Evolutionary conservation across 2,329 filamentous ascomycete genomes (phyloP).

Genomic region (Alternaria solani): DNA sequence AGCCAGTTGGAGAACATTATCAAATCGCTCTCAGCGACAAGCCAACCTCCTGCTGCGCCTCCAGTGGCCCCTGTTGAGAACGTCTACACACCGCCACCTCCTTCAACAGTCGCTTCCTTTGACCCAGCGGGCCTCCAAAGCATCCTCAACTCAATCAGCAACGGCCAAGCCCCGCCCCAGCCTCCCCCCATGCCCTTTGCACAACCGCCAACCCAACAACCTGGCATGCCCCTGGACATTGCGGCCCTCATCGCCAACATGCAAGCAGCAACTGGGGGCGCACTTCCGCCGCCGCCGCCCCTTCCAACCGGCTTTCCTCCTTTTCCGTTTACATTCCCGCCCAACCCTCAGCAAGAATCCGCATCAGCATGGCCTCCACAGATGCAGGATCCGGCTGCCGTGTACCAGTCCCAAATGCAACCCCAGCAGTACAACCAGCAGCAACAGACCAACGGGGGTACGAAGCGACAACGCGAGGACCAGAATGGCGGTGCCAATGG

Average conservation of each 20-base stretch:
- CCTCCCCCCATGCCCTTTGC: constrained; percentile 21
- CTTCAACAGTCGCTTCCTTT: constrained; percentile 27
- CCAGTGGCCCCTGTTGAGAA: constrained; percentile 24
- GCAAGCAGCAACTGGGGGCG: constrained; percentile 26
- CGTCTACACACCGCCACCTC: constrained; percentile 32
- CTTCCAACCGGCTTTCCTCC: constrained; percentile 31
- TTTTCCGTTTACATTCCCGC: constrained; percentile 25
- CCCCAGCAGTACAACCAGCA: constrained; percentile 34
- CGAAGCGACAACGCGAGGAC: constrained; percentile 49
- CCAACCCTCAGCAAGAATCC: constrained; percentile 21
- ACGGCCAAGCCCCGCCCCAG: constrained; percentile 24
- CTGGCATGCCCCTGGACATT: constrained; percentile 29
- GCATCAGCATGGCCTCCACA: constrained; percentile 23
- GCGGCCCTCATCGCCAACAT: constrained; percentile 37
- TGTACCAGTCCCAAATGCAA: constrained; percentile 19
- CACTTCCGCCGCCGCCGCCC: constrained; percentile 35
- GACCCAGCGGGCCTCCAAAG: constrained; percentile 43
- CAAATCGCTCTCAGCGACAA: constrained; percentile 34
- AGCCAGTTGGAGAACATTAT: constrained; percentile 41
- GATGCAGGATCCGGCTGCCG: constrained; percentile 16
- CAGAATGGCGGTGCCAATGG: constrained; percentile 32
- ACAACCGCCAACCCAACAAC: constrained; percentile 25
- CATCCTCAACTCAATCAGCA: constrained; percentile 32
- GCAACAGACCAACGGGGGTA: constrained; percentile 34
- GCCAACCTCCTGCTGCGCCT: constrained; percentile 14